Conservation (phyloP, 192 early-diverging fungal species). For the Kappamyces sp. region DNA sequence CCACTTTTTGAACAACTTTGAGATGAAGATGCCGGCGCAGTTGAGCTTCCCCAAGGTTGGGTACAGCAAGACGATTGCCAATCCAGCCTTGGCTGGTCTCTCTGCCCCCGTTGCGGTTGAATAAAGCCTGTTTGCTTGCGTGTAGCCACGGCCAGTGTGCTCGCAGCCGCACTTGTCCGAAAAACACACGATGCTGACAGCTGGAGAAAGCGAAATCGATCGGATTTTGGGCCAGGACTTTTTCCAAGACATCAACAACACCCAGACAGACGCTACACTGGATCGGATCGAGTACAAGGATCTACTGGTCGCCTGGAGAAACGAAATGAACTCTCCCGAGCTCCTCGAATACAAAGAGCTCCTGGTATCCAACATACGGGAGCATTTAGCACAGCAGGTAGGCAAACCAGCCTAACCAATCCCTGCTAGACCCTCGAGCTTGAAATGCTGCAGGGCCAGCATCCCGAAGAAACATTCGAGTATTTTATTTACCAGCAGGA, state of each 20-base stretch:
- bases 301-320: constrained; percentile 10
- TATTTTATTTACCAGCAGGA: constrained; percentile 11
- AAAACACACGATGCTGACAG: constrained; percentile 42
- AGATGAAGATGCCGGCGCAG: constrained; percentile 36
- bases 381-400: constrained; percentile 29
- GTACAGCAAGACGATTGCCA: constrained; percentile 27
- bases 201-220: constrained; percentile 4
- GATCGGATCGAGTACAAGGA: too few species aligned
- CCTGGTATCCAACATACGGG: constrained; percentile 25
- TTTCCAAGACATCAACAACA: neutral
- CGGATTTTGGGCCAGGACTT: neutral
- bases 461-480: neutral
- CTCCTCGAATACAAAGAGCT: constrained; percentile 8
- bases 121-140: constrained; percentile 11
- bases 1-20: constrained; percentile 29
- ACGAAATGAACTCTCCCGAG: constrained; percentile 18
- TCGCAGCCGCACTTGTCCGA: constrained; percentile 38
- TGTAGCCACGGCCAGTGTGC: constrained; percentile 15
- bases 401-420: neutral
- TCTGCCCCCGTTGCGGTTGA: constrained; percentile 11
- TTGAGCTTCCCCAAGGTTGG: constrained; percentile 35
- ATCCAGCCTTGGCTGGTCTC: constrained; percentile 22
- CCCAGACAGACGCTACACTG: neutral
- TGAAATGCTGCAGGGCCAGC: constrained; percentile 1
- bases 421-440: neutral